phyloP scores from a whole-genome alignment of 2,329 filamentous ascomycete genomes.

The Pochonia chlamydosporia region DNA sequence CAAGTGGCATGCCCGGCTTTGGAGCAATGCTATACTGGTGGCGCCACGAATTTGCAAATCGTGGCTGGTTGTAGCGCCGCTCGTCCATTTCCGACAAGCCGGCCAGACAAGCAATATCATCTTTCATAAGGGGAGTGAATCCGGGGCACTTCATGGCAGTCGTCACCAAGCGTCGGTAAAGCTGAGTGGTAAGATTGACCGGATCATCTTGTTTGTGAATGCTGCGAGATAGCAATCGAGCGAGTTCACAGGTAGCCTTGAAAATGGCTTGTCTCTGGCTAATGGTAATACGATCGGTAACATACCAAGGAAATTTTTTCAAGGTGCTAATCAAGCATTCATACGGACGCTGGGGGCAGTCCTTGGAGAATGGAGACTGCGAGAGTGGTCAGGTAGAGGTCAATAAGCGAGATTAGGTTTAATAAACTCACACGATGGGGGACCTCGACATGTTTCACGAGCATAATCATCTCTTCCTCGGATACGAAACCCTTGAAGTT shows the following conservation, averaged over 20 bases:
- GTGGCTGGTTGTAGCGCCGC: slow-evolving; percentile 40
- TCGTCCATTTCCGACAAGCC: slow-evolving; percentile 29
- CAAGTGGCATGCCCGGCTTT: slow-evolving; percentile 41
- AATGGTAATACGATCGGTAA: slow-evolving; percentile 50
- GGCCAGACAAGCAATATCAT: slow-evolving; percentile 45
- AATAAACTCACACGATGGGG: slow-evolving; percentile 50
- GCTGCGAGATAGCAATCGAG: slow-evolving; percentile 37
- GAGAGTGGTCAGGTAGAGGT: slow-evolving; percentile 2
- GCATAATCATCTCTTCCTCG: slow-evolving; percentile 57
- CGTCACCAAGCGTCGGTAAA: slow-evolving; percentile 46
- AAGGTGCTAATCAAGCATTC: slow-evolving; percentile 61
- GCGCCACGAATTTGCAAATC: slow-evolving; percentile 41
- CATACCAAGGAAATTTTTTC: slow-evolving; percentile 58
- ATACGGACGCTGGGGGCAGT: slow-evolving; percentile 59
- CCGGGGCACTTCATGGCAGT: slow-evolving; percentile 53
- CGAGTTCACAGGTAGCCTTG: slow-evolving; percentile 42
- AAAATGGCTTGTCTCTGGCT: slow-evolving; percentile 49
- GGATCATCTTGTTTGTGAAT: slow-evolving; percentile 33
- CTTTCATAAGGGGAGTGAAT: slow-evolving; percentile 57
- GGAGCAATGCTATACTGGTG: slow-evolving; percentile 46
- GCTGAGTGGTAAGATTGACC: slow-evolving; percentile 43
- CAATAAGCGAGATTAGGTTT: not conserved
- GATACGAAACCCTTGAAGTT: slow-evolving; percentile 56
- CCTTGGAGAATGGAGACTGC: slow-evolving; percentile 53
- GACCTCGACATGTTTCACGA: slow-evolving; percentile 57